Percentiles rank a stretch among this genome's conserved stretches.
phyloP scores from a whole-genome alignment of 2,329 filamentous ascomycete species.

The Beauveria asiatica region DNA sequence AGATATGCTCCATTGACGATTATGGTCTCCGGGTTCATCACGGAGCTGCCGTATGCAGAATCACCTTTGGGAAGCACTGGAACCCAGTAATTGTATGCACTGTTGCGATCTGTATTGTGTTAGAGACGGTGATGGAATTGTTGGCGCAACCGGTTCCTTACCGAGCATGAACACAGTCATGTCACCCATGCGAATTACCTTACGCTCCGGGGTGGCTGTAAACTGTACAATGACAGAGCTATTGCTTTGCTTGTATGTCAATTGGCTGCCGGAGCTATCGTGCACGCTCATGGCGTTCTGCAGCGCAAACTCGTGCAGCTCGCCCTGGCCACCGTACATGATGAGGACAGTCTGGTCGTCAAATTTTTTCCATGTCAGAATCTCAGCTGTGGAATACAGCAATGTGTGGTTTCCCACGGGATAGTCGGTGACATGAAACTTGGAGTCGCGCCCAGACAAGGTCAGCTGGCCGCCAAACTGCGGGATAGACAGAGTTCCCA shows the following conservation, averaged over 20 bases:
- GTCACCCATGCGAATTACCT: slow-evolving; percentile 26
- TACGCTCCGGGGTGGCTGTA: slow-evolving; percentile 20
- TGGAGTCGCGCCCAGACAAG: slow-evolving; percentile 56
- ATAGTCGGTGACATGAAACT: slow-evolving; percentile 60
- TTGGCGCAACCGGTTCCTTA: slow-evolving; percentile 10
- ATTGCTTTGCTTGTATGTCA: slow-evolving; percentile 16
- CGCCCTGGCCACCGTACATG: slow-evolving; percentile 53
- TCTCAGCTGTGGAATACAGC: slow-evolving; percentile 61
- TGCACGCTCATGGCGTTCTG: slow-evolving; percentile 16
- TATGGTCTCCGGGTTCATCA: slow-evolving; percentile 34
- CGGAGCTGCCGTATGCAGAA: slow-evolving; percentile 25
- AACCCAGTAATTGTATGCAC: slow-evolving; percentile 63
- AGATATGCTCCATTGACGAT: slow-evolving; percentile 59
- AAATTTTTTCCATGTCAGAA: slow-evolving; percentile 62
- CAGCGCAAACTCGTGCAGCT: slow-evolving; percentile 55
- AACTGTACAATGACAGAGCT: slow-evolving; percentile 24
- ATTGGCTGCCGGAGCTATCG: slow-evolving; percentile 20
- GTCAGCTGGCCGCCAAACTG: slow-evolving; percentile 48
- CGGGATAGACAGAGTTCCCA: slow-evolving; percentile 48
- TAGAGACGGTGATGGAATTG: slow-evolving; percentile 5
- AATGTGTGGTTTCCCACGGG: slow-evolving; percentile 49
- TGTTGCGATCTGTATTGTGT: slow-evolving; percentile 44
- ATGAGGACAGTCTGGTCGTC: slow-evolving; percentile 50
- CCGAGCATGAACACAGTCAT: slow-evolving; percentile 34
- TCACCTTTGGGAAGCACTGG: slow-evolving; percentile 37